A percentile compares a stretch with the other conserved stretches of the same genome.
Evolutionary conservation across 2,329 filamentous ascomycete species (phyloP).

Genomic region (Mollisia scopiformis): DNA sequence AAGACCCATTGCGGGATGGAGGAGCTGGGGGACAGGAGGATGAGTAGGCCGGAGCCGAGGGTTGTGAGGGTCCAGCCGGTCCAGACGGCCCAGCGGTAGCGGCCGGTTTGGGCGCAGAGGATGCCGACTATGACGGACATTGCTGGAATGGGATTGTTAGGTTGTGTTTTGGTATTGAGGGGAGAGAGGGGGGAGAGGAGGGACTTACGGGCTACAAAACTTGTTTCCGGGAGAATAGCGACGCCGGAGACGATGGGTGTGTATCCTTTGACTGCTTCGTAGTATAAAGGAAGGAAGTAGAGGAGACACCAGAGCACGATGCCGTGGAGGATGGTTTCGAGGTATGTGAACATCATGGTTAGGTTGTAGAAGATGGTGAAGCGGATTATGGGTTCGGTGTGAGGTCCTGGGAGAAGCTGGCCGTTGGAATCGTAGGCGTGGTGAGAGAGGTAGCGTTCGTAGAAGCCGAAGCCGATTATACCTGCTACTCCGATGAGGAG

Average conservation of each 20-base stretch:
- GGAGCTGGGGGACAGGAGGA: conserved; percentile 52
- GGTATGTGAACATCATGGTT: conserved; percentile 51
- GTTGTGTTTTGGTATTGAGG: conserved; percentile 37
- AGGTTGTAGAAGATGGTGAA: conserved; percentile 48
- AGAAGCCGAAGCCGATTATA: conserved; percentile 55
- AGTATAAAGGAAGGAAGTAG: conserved; percentile 58
- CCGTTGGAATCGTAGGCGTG: conserved; percentile 31
- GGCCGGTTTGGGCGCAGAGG: conserved; percentile 55
- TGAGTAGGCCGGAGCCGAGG: conserved; percentile 58
- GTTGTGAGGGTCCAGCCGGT: conserved; percentile 63
- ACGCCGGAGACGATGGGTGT: conserved; percentile 57
- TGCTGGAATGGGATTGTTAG: conserved; percentile 58
- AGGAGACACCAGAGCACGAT: conserved; percentile 56
- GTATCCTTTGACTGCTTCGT: conserved; percentile 55
- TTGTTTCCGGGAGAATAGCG: conserved; percentile 60
- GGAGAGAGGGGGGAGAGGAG: conserved; percentile 57
- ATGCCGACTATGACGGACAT: conserved; percentile 59
- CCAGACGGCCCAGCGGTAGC: conserved; percentile 59
- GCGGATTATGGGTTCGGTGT: conserved; percentile 42
- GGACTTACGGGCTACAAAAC: conserved; percentile 58
- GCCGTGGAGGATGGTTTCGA: conserved; percentile 60
- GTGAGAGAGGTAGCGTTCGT: conserved; percentile 44
- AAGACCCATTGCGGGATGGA: conserved; percentile 59
- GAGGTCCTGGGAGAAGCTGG: conserved; percentile 21
- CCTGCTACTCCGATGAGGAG: conserved; percentile 57